A percentile compares a stretch with the other conserved stretches of the same genome.
phyloP scores from a whole-genome alignment of 352 stramenopile species.

The Stramenopiles sp. region DNA sequence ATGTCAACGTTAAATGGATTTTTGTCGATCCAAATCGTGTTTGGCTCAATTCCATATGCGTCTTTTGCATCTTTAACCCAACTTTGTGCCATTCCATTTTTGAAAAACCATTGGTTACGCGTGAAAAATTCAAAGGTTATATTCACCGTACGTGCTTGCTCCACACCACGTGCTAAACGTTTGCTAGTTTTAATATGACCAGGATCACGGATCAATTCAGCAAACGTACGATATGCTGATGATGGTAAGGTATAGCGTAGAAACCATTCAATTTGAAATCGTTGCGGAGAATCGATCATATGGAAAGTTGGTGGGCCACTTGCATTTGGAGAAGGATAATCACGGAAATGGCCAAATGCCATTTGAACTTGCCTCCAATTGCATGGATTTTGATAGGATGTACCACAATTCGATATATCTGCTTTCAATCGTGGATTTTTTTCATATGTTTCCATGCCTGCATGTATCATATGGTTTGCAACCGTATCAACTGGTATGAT shows the following conservation, averaged over 20 bases:
- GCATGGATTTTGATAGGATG: neutral
- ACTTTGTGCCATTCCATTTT: conserved; percentile 22
- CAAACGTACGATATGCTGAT: conserved; percentile 46
- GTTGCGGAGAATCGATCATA: conserved; percentile 49
- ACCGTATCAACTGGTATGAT: conserved; percentile 49
- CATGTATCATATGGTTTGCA: conserved; percentile 45
- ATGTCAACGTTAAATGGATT: neutral
- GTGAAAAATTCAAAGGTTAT: conserved; percentile 51
- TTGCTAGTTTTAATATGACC: conserved; percentile 34
- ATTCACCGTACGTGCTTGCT: neutral
- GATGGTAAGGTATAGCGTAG: conserved; percentile 46
- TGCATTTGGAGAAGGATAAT: conserved; percentile 6
- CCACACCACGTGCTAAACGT: neutral
- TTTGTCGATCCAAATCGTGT: neutral
- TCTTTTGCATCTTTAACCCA: neutral
- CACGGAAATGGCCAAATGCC: conserved; percentile 3
- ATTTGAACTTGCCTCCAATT: conserved; percentile 5
- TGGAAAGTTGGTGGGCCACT: conserved; percentile 14
- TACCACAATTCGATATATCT: neutral
- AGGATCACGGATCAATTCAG: conserved; percentile 35
- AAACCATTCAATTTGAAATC: conserved; percentile 51
- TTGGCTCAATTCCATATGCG: neutral
- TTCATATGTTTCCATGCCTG: conserved; percentile 13
- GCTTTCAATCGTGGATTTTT: conserved; percentile 7
- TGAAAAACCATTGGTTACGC: conserved; percentile 55